These are phyloP conservation scores for Primulina tabacum DNA, from an alignment of 257 asterid genomes.

Conservation along the genomic window DNA sequence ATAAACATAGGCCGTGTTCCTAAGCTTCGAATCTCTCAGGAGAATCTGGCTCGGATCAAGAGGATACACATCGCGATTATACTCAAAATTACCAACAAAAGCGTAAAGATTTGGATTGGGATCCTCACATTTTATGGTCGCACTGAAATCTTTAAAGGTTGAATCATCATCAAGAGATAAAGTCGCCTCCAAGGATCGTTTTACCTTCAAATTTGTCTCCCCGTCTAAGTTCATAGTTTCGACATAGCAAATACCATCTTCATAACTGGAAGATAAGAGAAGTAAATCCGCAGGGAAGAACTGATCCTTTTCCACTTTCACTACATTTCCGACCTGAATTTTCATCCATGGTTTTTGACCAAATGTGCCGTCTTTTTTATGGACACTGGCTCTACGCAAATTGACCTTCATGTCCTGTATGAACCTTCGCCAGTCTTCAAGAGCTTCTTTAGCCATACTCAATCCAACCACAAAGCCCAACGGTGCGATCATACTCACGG, in stretches of 20 bases:
- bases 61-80: conserved; percentile 55
- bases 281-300: conserved; percentile 94
- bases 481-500: conserved; percentile 89
- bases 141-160: conserved; percentile 68
- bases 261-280: conserved; percentile 78
- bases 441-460: conserved; percentile 98
- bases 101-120: conserved; percentile 86
- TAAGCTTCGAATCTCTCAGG: conserved; percentile 91
- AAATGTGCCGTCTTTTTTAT: conserved; percentile 63
- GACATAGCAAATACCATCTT: conserved; percentile 92
- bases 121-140: conserved; percentile 77
- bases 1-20: conserved; percentile 74
- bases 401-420: conserved; percentile 94
- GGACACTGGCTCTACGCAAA: conserved; percentile 60
- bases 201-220: conserved; percentile 91
- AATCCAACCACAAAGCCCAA: conserved; percentile 84
- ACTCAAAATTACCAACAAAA: conserved; percentile 84
- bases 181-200: conserved; percentile 73
- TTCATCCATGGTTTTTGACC: conserved; percentile 80
- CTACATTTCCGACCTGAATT: conserved; percentile 81
- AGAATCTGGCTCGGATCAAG: conserved; percentile 91
- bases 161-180: conserved; percentile 56
- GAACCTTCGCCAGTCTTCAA: conserved; percentile 90
- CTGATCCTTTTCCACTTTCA: conserved; percentile 84
- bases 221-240: conserved; percentile 98